Conservation (phyloP, 768 basidiomycete species). For the Suillus weaverae region DNA sequence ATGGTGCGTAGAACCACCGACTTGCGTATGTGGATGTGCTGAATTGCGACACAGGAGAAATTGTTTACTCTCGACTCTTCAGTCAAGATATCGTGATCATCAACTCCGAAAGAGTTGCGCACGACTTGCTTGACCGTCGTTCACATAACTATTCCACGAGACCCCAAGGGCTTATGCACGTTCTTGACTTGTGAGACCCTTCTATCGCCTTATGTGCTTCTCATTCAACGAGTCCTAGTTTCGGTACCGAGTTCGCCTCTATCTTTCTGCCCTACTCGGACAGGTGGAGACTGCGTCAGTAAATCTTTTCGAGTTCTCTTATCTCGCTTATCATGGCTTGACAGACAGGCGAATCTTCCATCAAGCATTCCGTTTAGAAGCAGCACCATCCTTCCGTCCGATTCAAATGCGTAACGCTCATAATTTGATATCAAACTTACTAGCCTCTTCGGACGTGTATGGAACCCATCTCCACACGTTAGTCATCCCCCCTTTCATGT, state of each 20-base stretch:
- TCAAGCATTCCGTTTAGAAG: constrained; percentile 34
- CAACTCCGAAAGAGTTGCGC: constrained; percentile 27
- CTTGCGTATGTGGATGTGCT: not conserved
- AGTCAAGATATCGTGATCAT: constrained; percentile 26
- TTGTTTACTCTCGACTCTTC: constrained; percentile 25
- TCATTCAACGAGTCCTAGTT: constrained; percentile 12
- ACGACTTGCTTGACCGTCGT: constrained; percentile 22
- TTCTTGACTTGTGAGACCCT: constrained; percentile 21
- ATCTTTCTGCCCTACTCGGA: constrained; percentile 29
- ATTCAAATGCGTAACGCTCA: constrained; percentile 35
- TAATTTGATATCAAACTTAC: constrained; percentile 29
- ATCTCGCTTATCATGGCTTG: not conserved
- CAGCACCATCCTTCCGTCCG: constrained; percentile 29
- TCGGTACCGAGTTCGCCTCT: constrained; percentile 25
- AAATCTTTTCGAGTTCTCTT: not conserved
- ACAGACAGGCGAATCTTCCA: constrained; percentile 33
- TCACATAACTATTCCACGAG: constrained; percentile 27
- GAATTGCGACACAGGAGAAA: constrained; percentile 14
- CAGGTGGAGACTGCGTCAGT: constrained; percentile 26
- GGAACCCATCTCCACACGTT: constrained; percentile 24
- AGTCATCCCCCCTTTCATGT: not conserved
- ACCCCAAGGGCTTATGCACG: constrained; percentile 16
- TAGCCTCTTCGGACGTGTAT: constrained; percentile 23
- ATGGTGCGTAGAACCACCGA: constrained; percentile 15
- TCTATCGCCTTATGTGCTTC: not conserved